Evolutionary conservation across 768 basidiomycete genomes (phyloP).

Genomic region (Collybia sp.): DNA sequence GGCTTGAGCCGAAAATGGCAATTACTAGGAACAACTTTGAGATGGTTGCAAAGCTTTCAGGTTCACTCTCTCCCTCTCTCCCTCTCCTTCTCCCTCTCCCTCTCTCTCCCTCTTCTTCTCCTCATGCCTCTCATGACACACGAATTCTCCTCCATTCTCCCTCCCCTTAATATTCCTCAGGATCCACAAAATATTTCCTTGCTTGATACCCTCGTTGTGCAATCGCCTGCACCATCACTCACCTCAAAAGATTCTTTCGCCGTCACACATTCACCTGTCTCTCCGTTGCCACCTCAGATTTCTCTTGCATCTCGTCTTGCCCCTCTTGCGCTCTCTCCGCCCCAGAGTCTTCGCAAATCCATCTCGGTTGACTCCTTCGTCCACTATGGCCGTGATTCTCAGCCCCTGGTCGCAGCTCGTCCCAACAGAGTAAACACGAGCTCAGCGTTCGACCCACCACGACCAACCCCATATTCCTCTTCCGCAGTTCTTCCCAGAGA

Average conservation of each 20-base stretch:
- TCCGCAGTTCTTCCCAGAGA: constrained; percentile 4
- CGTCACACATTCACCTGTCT: constrained; percentile 37
- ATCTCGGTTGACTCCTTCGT: constrained; percentile 77
- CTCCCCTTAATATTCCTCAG: neutral
- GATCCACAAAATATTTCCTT: constrained; percentile 10
- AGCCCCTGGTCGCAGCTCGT: constrained; percentile 25
- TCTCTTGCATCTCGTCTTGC: constrained; percentile 14
- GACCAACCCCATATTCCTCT: constrained; percentile 7
- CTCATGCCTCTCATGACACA: constrained; percentile 11
- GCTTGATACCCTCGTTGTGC: too few relatives aligned
- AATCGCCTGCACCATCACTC: constrained; percentile 29
- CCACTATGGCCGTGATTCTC: constrained; percentile 33
- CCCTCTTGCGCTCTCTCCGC: constrained; percentile 23
- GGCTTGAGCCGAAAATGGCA: constrained; percentile 5
- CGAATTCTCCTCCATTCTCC: constrained; percentile 2
- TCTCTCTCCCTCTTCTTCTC: constrained; percentile 17
- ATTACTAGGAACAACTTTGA: neutral
- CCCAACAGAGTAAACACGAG: constrained; percentile 32
- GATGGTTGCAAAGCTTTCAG: too few relatives aligned
- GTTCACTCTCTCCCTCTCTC: too few relatives aligned
- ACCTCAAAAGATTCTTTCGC: constrained; percentile 30
- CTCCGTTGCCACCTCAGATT: constrained; percentile 16
- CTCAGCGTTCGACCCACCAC: constrained; percentile 20
- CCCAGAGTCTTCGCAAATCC: constrained; percentile 59
- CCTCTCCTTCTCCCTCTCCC: neutral